These are phyloP conservation scores for Prunus mira DNA, from an alignment of 306 rosid species.

Conservation along the genomic window DNA sequence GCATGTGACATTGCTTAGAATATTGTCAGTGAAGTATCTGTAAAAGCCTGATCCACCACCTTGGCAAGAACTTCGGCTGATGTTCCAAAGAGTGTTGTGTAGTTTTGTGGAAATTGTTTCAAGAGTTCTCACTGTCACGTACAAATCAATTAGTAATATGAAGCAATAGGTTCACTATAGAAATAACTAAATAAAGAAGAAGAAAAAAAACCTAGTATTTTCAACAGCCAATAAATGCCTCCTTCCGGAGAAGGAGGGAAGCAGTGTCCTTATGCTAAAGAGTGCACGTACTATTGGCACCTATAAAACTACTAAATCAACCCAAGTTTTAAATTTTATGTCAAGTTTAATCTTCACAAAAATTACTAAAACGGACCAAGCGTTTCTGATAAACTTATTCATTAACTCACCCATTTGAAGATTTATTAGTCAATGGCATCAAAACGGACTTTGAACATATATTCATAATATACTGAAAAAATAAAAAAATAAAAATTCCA, in stretches of 20 bases:
- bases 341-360: background rate
- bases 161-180: background rate
- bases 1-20: conserved; percentile 44
- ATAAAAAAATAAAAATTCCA: background rate
- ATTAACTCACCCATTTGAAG: background rate
- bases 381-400: background rate
- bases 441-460: background rate
- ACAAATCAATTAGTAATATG: background rate
- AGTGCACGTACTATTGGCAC: background rate
- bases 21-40: background rate
- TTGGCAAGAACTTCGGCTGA: conserved; percentile 39
- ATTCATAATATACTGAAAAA: background rate
- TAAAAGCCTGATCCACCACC: conserved; percentile 18
- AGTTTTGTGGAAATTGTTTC: conserved; percentile 50
- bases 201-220: too few species aligned
- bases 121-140: conserved; percentile 36
- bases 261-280: background rate
- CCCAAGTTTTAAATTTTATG: background rate
- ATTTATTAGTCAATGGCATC: background rate
- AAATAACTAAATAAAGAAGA: background rate
- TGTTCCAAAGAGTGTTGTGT: conserved; percentile 40
- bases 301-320: background rate
- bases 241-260: too few species aligned
- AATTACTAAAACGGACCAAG: too few species aligned
- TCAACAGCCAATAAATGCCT: too few species aligned